Percentiles rank a stretch among this genome's conserved stretches.
Conservation (phyloP, 1,284 basidiomycete genomes). For the Phaffia rhodozyma region DNA sequence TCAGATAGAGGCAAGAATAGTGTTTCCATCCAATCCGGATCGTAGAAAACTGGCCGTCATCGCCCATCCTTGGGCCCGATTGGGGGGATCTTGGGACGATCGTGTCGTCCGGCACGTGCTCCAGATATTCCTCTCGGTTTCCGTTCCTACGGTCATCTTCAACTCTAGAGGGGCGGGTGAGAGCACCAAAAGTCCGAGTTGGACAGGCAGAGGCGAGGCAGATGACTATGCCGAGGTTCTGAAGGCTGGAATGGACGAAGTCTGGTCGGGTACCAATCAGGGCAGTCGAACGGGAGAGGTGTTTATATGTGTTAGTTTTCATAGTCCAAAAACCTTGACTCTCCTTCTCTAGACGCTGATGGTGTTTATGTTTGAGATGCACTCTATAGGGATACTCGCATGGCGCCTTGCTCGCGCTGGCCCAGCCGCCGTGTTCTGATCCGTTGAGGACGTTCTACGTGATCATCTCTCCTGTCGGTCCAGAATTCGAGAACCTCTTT, state of each 20-base stretch:
- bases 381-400: conserved; percentile 7
- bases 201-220: not conserved
- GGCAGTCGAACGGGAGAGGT: not conserved
- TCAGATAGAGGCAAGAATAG: no score
- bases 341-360: not conserved
- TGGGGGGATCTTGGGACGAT: conserved; percentile 6
- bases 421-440: not conserved
- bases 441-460: not conserved
- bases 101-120: conserved; percentile 2
- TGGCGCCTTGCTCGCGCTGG: conserved; percentile 1
- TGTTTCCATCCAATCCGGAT: no score
- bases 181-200: not conserved
- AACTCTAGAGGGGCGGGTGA: conserved; percentile 5
- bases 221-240: not conserved
- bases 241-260: not conserved
- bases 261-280: not conserved
- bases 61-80: conserved; percentile 10
- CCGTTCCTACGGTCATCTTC: conserved; percentile 1
- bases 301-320: conserved; percentile 1
- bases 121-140: not conserved
- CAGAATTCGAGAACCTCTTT: no score
- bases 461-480: conserved; percentile 1
- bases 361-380: no score
- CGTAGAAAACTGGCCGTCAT: not conserved
- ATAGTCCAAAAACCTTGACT: not conserved